Percentiles rank a stretch among this genome's conserved stretches.
phyloP scores from a whole-genome alignment of 768 basidiomycete genomes.

The Auricularia sp. region DNA sequence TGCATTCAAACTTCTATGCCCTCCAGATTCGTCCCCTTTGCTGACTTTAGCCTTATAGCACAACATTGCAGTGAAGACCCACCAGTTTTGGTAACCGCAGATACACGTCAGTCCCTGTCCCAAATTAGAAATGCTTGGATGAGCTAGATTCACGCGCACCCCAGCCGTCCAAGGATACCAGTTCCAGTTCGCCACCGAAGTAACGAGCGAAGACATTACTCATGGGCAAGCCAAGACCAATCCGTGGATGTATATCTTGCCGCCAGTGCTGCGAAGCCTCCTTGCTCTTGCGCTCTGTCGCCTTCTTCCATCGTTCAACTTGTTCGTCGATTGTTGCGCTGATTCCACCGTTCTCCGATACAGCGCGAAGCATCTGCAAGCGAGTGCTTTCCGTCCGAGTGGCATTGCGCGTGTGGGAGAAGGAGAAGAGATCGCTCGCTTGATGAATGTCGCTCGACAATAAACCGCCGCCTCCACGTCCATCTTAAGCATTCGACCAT shows the following conservation, averaged over 20 bases:
- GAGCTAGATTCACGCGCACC: constrained; percentile 15
- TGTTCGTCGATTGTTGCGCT: constrained; percentile 77
- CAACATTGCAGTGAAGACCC: constrained; percentile 15
- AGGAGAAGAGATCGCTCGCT: constrained; percentile 77
- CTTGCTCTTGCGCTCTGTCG: constrained; percentile 12
- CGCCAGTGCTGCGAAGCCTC: constrained; percentile 18
- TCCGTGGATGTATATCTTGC: constrained; percentile 42
- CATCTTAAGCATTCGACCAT: background rate
- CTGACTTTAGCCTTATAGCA: too few species aligned
- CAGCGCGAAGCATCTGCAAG: constrained; percentile 55
- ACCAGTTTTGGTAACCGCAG: constrained; percentile 73
- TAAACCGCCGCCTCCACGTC: constrained; percentile 7
- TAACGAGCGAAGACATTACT: constrained; percentile 83
- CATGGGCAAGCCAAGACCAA: constrained; percentile 82
- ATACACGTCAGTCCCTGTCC: constrained; percentile 60
- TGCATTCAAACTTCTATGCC: constrained; percentile 57
- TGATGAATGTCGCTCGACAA: constrained; percentile 35
- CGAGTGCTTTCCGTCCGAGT: constrained; percentile 56
- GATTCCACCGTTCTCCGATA: constrained; percentile 46
- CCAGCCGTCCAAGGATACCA: constrained; percentile 76
- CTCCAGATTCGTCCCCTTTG: constrained; percentile 74
- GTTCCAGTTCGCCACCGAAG: constrained; percentile 70
- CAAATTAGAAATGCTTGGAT: too few species aligned
- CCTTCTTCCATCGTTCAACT: constrained; percentile 38
- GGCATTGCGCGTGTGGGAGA: constrained; percentile 76